Evolutionary conservation across 306 rosid species (phyloP).

Genomic region (Sicyos baderoa): DNA sequence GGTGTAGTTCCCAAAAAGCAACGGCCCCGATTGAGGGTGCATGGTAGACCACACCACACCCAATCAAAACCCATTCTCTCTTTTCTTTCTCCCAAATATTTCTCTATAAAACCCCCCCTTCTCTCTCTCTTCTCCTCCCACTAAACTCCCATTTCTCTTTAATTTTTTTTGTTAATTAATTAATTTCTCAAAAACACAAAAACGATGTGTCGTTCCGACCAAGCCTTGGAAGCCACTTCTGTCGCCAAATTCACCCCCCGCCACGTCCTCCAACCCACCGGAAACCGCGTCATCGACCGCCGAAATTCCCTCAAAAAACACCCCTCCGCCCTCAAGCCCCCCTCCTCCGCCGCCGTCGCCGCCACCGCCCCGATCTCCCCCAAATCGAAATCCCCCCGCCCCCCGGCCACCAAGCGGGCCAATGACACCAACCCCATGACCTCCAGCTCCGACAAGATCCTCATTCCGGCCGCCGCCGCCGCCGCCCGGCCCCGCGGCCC

Average conservation of each 20-base stretch:
- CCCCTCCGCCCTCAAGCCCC: constrained; percentile 28
- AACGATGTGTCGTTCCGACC: constrained; percentile 65
- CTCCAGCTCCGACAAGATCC: constrained; percentile 53
- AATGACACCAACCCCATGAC: constrained; percentile 51
- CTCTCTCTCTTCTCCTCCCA: background rate
- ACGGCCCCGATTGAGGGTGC: too few relatives aligned
- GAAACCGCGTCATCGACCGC: constrained; percentile 66
- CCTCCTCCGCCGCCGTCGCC: constrained; percentile 25
- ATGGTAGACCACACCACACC: too few relatives aligned
- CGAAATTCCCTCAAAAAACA: constrained; percentile 53
- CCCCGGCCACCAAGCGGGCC: constrained; percentile 59
- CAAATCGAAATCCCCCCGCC: constrained; percentile 69
- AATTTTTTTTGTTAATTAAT: too few relatives aligned
- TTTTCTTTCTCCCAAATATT: background rate
- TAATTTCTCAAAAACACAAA: background rate
- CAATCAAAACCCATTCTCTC: too few relatives aligned
- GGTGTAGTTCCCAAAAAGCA: background rate
- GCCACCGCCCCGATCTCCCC: constrained; percentile 40
- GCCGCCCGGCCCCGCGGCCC: constrained; percentile 41
- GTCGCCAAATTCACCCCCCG: constrained; percentile 54
- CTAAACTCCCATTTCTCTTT: too few relatives aligned
- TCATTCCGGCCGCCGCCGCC: constrained; percentile 29
- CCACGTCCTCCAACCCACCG: constrained; percentile 81
- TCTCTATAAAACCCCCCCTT: constrained; percentile 2
- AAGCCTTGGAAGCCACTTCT: constrained; percentile 36